Conservation (phyloP, 106 monocot species). For the Platanthera guangdongensis region DNA sequence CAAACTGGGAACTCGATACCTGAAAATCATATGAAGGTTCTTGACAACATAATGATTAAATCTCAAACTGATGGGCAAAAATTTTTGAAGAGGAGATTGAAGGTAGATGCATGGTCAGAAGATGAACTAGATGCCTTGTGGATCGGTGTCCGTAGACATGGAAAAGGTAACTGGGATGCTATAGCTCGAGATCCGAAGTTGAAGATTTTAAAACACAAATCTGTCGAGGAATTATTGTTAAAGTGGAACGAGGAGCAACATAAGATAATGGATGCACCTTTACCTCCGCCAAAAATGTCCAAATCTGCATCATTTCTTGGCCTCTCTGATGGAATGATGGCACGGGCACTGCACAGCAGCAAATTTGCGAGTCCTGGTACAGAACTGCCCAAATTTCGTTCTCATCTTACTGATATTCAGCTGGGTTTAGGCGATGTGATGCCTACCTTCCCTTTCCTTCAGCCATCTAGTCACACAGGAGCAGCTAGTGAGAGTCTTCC, state of each 20-base stretch:
- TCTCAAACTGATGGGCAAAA: constrained; percentile 38
- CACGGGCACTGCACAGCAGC: constrained; percentile 64
- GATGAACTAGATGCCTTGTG: constrained; percentile 97
- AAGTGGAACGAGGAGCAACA: constrained; percentile 80
- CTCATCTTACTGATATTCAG: constrained; percentile 81
- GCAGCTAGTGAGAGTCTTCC: constrained; percentile 4
- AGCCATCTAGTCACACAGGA: constrained; percentile 10
- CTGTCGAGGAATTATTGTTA: constrained; percentile 45
- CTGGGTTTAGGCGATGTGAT: constrained; percentile 21
- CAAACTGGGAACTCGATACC: constrained; percentile 32
- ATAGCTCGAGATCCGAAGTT: constrained; percentile 81
- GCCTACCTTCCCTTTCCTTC: constrained; percentile 8
- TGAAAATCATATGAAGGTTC: constrained; percentile 81
- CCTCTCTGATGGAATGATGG: constrained; percentile 72
- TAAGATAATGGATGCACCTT: constrained; percentile 62
- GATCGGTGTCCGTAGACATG: constrained; percentile 96
- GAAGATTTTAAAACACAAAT: constrained; percentile 53
- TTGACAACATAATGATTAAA: constrained; percentile 79
- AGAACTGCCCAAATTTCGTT: constrained; percentile 50
- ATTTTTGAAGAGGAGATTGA: constrained; percentile 50
- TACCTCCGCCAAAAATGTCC: constrained; percentile 17
- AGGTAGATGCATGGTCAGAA: constrained; percentile 72
- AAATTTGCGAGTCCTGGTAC: constrained; percentile 32
- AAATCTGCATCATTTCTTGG: constrained; percentile 4
- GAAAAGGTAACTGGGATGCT: constrained; percentile 86